phyloP scores from a whole-genome alignment of 192 early-diverging fungal genomes.

The Backusella luteola region DNA sequence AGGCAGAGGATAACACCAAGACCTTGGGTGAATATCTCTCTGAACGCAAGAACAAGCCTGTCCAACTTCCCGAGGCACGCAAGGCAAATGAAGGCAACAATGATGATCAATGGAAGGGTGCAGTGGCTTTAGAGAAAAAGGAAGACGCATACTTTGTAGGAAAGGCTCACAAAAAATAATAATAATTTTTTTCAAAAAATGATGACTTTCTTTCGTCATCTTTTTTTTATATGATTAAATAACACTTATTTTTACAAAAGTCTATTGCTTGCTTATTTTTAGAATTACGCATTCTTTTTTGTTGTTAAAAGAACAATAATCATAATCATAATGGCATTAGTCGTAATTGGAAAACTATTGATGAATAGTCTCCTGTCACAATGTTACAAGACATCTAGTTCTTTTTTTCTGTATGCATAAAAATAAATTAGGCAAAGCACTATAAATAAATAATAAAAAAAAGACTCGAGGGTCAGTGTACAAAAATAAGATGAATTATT shows the following conservation, averaged over 20 bases:
- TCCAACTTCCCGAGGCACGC: constrained; percentile 57
- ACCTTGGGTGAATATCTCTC: constrained; percentile 83
- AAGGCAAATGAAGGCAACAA: constrained; percentile 90
- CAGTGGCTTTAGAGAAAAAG: constrained; percentile 68
- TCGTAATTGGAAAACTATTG: too few species aligned
- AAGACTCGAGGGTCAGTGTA: neutral
- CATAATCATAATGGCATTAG: too few species aligned
- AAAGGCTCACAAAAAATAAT: constrained; percentile 48
- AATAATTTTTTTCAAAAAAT: neutral
- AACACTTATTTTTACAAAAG: neutral
- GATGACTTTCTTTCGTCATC: neutral
- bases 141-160: constrained; percentile 71
- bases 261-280: neutral
- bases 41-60: constrained; percentile 46
- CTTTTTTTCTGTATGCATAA: neutral
- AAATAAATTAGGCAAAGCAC: too few species aligned
- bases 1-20: constrained; percentile 77
- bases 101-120: constrained; percentile 76
- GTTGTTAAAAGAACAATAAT: too few species aligned
- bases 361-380: too few species aligned
- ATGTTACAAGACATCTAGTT: too few species aligned
- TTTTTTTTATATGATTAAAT: neutral
- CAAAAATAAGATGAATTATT: neutral
- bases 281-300: neutral
- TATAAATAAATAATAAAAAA: too few species aligned